Evolutionary conservation across 345 rosid species (phyloP), one percentile per base, ranked within the genome.

Genomic region (Physaria fendleri): DNA sequence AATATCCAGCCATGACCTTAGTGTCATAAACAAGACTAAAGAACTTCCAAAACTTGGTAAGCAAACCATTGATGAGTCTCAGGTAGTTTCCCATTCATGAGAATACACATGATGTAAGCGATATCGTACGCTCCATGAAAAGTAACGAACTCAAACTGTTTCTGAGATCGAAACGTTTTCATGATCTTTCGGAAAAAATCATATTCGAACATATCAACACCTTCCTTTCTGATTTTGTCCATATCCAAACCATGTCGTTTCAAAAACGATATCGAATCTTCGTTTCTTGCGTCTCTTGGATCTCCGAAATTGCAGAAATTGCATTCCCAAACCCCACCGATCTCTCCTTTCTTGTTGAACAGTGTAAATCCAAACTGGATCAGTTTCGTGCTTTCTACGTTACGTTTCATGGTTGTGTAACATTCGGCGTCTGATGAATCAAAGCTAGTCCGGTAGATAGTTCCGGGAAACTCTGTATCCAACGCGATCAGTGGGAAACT

Each of bases 41-140:
- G 0, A 63, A 63, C 21, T 5, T 8, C 18, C 2, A 13, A n/a
- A 5, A 70, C 53, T 14, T 28, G 20, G 0, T 4, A 40, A 0
- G 32, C 69, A 33, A 70, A 70, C 6, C 48, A 54, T 0, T 7
- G 33, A 0, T 10, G 25, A 40, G 74, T 70, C 0, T 48, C 54
- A 0, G 69, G 69, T 0, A 70, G 51, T 6, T 32, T 56, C 1
- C 74, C 64, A 0, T 41, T 9, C 64, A 55, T 55, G 9, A 70
- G 54, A 0, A 40, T 47, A 3, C 59, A 16, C 2, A 70, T 0
- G 1, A 70, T 14, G 24, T 70, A 70, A 0, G 65, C 74, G 5
- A 70, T 39, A 3, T 70, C 74, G 6, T 56, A 62, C 7, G 69
- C 64, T 20, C 74, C 74, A 10, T 70, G 74, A 7, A 70, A 70